These are phyloP conservation scores for Magnolia sinica DNA, from an alignment of 164 flowering plant species.

Conservation along the genomic window DNA sequence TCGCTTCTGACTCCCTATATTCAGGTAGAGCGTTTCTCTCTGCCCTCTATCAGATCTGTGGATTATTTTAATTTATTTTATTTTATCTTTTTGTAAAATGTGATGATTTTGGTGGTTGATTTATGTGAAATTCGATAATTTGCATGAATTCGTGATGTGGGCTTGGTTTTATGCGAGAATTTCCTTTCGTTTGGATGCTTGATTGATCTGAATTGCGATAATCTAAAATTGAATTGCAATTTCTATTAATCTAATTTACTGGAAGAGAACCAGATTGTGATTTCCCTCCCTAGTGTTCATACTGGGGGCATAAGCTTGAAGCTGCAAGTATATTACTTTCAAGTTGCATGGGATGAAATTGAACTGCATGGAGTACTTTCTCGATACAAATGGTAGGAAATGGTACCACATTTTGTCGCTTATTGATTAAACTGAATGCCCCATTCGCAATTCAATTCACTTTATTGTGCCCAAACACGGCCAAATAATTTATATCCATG, in stretches of 20 bases:
- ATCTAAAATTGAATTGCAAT: background rate
- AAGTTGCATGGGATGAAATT: background rate
- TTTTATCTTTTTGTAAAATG: background rate
- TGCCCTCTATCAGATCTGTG: background rate
- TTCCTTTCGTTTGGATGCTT: background rate
- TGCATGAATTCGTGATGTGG: background rate
- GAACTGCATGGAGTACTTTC: background rate
- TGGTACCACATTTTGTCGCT: too few species aligned
- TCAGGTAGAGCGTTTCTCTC: conserved; percentile 43
- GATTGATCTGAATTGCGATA: background rate
- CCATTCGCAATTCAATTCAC: too few species aligned
- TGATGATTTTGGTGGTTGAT: background rate
- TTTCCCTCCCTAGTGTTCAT: background rate
- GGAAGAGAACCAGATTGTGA: background rate
- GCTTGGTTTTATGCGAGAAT: background rate
- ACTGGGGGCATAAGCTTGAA: background rate
- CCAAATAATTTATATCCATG: too few species aligned
- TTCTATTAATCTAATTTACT: background rate
- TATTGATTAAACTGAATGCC: too few species aligned
- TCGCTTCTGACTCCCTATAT: conserved; percentile 90
- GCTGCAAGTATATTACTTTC: background rate
- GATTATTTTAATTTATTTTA: background rate
- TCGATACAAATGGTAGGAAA: too few species aligned
- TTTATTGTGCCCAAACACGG: too few species aligned
- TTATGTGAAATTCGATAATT: background rate